Evolutionary conservation across 2,329 filamentous ascomycete genomes (phyloP), one percentile per base, ranked within the genome.

Genomic region (Camillea tinctor): DNA sequence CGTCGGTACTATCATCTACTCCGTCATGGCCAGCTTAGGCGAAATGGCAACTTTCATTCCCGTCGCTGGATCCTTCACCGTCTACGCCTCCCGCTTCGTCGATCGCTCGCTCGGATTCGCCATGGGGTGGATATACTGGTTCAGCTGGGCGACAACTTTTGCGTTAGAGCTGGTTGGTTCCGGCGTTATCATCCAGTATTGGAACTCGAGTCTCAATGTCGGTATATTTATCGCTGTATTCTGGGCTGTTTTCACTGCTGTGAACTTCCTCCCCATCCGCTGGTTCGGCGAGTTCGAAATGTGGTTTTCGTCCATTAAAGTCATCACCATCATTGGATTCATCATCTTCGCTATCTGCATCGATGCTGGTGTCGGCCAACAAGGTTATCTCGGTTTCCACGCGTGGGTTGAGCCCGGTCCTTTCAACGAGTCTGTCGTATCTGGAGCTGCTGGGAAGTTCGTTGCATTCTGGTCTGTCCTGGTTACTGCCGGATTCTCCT

Each of bases 51-150:
- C 90, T 11, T 92, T 88, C 68, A 87, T 93, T 24, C 92, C 92
- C 5, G 86, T 93, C 40, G 80, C 88, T 20, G 91, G 90, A 60
- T 88, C 89, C 49, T 93, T 93, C 72, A 90, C 89, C 26, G 83
- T 87, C 50, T 94, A 93, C 68, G 89, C 90, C 21, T 83, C 86
- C 48, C 88, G 91, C 19, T 92, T 94, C 68, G 82, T 92, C 60
- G 71, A 73, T 79, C 87, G 85, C 11, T 87, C 87, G 58, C 78
- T 92, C 53, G 89, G 89, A 7, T 93, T 93, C 68, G 83, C 89
- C 20, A 89, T 93, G 82, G 90, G 91, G 20, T 93, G 90, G 90
- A 87, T 91, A 61, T 93, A 93, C 75, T 93, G 88, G 88, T 92
- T 92, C 71, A 88, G 84, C 44, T 93, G 75, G 88, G 81, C 86